Conservation (phyloP, 2,329 filamentous ascomycete species). For the Knoxdaviesia proteae region DNA sequence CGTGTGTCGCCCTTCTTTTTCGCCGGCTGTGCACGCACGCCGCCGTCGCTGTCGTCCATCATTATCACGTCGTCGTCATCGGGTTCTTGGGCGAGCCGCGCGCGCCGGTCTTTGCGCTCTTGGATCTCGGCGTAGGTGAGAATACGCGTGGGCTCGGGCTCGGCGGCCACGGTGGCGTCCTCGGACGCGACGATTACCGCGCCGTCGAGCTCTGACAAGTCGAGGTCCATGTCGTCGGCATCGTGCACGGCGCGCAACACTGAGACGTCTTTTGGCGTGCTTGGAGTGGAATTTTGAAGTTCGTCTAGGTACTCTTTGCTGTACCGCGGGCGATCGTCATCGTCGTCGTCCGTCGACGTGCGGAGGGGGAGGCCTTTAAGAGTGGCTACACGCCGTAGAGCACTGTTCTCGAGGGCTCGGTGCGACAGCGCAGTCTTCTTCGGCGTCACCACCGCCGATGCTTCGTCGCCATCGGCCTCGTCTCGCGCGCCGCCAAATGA, state of each 20-base stretch:
- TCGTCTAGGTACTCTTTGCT: slow-evolving; percentile 73
- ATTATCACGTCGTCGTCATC: slow-evolving; percentile 27
- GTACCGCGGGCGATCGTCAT: slow-evolving; percentile 58
- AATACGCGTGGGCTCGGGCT: slow-evolving; percentile 26
- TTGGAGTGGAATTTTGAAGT: slow-evolving; percentile 67
- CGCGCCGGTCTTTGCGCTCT: slow-evolving; percentile 76
- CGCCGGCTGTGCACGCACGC: slow-evolving; percentile 12
- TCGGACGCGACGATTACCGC: slow-evolving; percentile 39
- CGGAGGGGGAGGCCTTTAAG: slow-evolving; percentile 32
- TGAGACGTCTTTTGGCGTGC: slow-evolving; percentile 47
- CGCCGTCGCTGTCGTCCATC: slow-evolving; percentile 18
- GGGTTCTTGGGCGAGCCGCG: slow-evolving; percentile 51
- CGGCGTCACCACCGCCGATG: slow-evolving; percentile 32
- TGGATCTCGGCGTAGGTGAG: slow-evolving; percentile 69
- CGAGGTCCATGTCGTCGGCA: slow-evolving; percentile 31
- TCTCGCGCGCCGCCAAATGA: slow-evolving; percentile 51
- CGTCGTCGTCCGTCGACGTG: slow-evolving; percentile 24
- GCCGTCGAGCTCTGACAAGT: slow-evolving; percentile 39
- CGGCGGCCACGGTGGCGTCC: slow-evolving; percentile 12
- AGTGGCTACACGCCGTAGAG: slow-evolving; percentile 29
- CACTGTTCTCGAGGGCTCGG: slow-evolving; percentile 45
- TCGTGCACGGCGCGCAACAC: slow-evolving; percentile 19
- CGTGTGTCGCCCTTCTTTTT: slow-evolving; percentile 51
- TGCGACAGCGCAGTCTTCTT: slow-evolving; percentile 48
- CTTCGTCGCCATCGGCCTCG: slow-evolving; percentile 30